These are phyloP conservation scores for Aspergillus kassunensis DNA, from an alignment of 495 filamentous ascomycete genomes.

Conservation along the genomic window DNA sequence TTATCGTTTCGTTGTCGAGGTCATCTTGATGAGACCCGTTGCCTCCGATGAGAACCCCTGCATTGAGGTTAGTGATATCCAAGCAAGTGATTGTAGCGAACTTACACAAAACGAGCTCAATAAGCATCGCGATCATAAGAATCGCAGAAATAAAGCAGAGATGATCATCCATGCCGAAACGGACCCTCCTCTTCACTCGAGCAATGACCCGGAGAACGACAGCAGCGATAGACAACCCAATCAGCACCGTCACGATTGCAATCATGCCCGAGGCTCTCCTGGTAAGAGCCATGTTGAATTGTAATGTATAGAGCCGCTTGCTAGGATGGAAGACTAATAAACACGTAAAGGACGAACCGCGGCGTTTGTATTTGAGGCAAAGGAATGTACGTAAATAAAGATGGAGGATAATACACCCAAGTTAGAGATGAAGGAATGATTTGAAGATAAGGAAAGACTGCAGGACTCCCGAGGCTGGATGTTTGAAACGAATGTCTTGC, in stretches of 20 bases:
- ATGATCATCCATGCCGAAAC: slow-evolving; percentile 41
- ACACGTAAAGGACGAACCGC: no score
- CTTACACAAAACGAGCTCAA: slow-evolving; percentile 37
- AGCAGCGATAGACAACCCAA: slow-evolving; percentile 32
- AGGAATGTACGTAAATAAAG: not conserved
- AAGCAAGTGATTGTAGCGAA: slow-evolving; percentile 13
- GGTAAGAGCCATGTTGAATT: slow-evolving; percentile 28
- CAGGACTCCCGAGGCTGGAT: not conserved
- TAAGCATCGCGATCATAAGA: slow-evolving; percentile 32
- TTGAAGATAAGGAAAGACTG: not conserved
- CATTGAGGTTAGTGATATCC: not conserved
- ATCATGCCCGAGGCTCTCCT: slow-evolving; percentile 33
- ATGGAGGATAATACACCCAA: not conserved
- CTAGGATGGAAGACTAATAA: slow-evolving; percentile 3
- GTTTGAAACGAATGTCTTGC: not conserved
- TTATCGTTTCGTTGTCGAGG: slow-evolving; percentile 22
- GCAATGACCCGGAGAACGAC: slow-evolving; percentile 37
- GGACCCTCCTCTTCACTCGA: slow-evolving; percentile 34
- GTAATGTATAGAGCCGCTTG: not conserved
- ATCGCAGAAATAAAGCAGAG: slow-evolving; percentile 30
- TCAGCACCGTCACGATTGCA: slow-evolving; percentile 33
- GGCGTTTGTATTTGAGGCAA: no score
- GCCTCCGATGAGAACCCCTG: slow-evolving; percentile 38
- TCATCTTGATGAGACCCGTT: slow-evolving; percentile 28
- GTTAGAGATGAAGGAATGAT: not conserved